Percentiles rank a stretch among this genome's conserved stretches.
Conservation (phyloP, 2,329 filamentous ascomycete genomes). For the Colletotrichum graminicola region DNA sequence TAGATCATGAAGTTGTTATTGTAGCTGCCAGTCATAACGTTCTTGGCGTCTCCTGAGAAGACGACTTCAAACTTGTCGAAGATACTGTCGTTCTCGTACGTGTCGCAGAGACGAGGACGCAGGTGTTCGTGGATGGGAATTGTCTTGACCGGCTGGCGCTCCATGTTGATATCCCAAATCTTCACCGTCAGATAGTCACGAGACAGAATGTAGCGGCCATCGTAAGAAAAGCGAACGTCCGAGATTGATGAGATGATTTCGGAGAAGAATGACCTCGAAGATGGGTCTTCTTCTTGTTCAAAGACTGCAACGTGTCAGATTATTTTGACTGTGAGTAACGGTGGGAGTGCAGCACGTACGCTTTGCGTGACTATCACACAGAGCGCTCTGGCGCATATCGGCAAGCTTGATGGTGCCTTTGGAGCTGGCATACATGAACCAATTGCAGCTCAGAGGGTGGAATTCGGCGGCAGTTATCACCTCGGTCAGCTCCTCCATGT, state of each 20-base stretch:
- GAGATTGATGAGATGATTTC: slow-evolving; percentile 99
- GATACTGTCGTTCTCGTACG: slow-evolving; percentile 99
- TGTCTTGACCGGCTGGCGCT: slow-evolving; percentile 95
- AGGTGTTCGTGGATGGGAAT: slow-evolving; percentile 99
- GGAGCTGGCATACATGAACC: slow-evolving; percentile 99
- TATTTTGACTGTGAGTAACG: not conserved
- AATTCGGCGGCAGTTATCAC: slow-evolving; percentile 99
- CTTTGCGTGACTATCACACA: slow-evolving; percentile 97
- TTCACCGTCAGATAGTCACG: slow-evolving; percentile 99
- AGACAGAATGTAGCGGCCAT: slow-evolving; percentile 96
- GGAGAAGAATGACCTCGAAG: slow-evolving; percentile 97
- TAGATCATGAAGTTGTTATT: slow-evolving; percentile 99
- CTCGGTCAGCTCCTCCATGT: slow-evolving; percentile 99
- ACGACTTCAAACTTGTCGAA: slow-evolving; percentile 99
- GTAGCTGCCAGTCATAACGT: slow-evolving; percentile 99
- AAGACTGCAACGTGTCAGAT: slow-evolving; percentile 74
- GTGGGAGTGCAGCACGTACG: slow-evolving; percentile 68
- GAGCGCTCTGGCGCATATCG: slow-evolving; percentile 96
- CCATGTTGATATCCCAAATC: slow-evolving; percentile 99
- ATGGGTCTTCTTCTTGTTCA: slow-evolving; percentile 97
- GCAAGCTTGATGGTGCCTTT: slow-evolving; percentile 99
- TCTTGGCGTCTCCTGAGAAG: slow-evolving; percentile 97
- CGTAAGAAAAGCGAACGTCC: slow-evolving; percentile 96
- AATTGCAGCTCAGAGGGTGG: slow-evolving; percentile 96
- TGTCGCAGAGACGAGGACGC: slow-evolving; percentile 93